These are phyloP conservation scores for Pseudogymnoascus sp. DNA, from an alignment of 2,329 filamentous ascomycete species.

Conservation along the genomic window DNA sequence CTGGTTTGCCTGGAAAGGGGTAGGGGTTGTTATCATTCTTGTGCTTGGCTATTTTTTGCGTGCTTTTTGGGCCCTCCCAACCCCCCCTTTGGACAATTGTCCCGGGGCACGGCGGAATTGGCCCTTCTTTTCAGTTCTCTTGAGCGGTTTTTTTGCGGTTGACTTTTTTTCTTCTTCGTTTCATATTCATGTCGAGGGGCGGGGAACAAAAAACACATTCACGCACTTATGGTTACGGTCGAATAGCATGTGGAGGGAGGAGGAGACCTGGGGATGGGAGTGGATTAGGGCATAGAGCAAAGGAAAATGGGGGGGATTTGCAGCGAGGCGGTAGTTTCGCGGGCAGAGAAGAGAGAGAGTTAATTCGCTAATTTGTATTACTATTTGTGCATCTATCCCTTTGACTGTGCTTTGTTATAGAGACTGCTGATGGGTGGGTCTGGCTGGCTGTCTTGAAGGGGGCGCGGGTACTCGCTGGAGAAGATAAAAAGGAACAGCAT, in stretches of 20 bases:
- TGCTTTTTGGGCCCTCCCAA: neutral
- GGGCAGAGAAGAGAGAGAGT: neutral
- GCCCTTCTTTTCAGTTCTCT: neutral
- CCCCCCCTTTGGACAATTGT: neutral
- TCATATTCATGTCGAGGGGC: neutral
- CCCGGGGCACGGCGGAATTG: neutral
- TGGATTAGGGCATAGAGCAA: neutral
- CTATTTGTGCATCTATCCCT: neutral
- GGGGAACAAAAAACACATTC: neutral
- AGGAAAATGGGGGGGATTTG: neutral
- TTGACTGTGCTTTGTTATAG: no score
- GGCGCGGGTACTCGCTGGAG: no score
- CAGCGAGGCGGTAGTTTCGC: neutral
- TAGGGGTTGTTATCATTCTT: neutral
- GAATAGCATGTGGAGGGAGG: neutral
- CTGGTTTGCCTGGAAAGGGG: neutral
- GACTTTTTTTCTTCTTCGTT: neutral
- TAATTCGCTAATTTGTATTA: constrained; percentile 9
- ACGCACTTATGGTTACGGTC: constrained; percentile 1
- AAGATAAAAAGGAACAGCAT: no score
- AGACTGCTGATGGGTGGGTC: no score
- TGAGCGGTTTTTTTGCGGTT: neutral
- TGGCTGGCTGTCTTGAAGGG: no score
- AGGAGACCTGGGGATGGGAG: neutral
- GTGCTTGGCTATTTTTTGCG: neutral